Evolutionary conservation across 164 flowering plant genomes (phyloP).

Genomic region (Cinnamomum micranthum): DNA sequence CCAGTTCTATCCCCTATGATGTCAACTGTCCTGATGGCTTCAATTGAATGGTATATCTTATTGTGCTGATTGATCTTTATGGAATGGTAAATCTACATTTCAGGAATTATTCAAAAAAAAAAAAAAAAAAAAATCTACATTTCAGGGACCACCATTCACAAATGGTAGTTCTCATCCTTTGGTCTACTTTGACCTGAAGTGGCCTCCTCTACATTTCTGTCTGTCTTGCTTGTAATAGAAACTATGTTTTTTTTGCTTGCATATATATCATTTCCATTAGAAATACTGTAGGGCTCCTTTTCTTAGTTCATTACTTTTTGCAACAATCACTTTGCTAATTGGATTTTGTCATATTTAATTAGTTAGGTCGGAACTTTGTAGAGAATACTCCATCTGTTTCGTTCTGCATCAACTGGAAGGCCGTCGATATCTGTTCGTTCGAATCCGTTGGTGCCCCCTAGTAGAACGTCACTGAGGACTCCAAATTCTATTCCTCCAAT

Average conservation of each 20-base stretch:
- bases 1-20: too few relatives aligned
- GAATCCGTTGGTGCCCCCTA: slow-evolving; percentile 45
- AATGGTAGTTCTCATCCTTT: not conserved
- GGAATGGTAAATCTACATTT: too few relatives aligned
- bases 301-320: too few relatives aligned
- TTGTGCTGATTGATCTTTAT: too few relatives aligned
- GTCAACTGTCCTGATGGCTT: not conserved
- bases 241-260: not conserved
- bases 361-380: slow-evolving; percentile 92
- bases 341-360: slow-evolving; percentile 34
- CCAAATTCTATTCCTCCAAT: slow-evolving; percentile 60
- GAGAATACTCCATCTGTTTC: slow-evolving; percentile 58
- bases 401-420: slow-evolving; percentile 89
- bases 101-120: not conserved
- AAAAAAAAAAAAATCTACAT: not conserved
- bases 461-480: slow-evolving; percentile 47
- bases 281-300: not conserved
- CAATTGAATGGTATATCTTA: too few relatives aligned
- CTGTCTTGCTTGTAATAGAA: not conserved
- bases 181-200: not conserved
- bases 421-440: slow-evolving; percentile 58
- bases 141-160: not conserved
- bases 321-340: slow-evolving; percentile 20
- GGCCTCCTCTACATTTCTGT: not conserved
- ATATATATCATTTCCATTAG: not conserved